Base-by-base conservation (phyloP, 2,329 filamentous ascomycete genomes). In the Sclerotinia borealis region DNA sequence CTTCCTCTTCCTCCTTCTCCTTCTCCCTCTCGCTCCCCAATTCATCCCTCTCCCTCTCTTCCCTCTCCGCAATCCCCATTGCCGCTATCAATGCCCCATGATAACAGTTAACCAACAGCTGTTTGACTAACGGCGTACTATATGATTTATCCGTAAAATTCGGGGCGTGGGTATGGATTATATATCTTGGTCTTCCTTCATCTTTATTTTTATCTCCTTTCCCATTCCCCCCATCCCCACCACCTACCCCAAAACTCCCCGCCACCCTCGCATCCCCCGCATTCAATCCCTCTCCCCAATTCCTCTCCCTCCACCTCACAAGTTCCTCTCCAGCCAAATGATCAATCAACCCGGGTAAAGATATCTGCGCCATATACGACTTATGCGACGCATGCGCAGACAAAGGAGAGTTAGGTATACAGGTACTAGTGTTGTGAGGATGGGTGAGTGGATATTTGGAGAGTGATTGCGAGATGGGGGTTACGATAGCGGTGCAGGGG, bases 41-140 rank as follows among this genome's bases (percentile, higher is more conserved):
- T n/a, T n/a, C n/a, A n/a, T n/a, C n/a, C n/a, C n/a, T 15, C 8
- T 37, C 8, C 7, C 10, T 34, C 25, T 29, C 51, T 10, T 41
- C 51, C 11, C 10, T 55, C 10, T 22, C 51, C 37, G 51, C 25
- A 41, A 55, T 55, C 25, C 37, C 5, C 51, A 55, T 41, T 1
- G 25, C 51, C 3, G 41, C 51, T 3, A 55, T 25, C 36, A 55
- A 15, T 3, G 37, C 37, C 25, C 51, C 51, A 15, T 17, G 25
- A 43, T 55, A 55, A 31, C 51, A 55, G 41, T 55, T 43, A n/a
- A 41, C 51, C 25, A 55, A 41, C 25, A 55, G 29, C 37, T 55
- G 51, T 43, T 55, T 55, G 4, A 55, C 51, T 19, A 55, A 43
- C 25, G 51, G 51, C 17, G 37, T 31, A 29, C 51, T 55, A n/a